Conservation (phyloP, 805 yeast species). For the Candida mattraensis region DNA sequence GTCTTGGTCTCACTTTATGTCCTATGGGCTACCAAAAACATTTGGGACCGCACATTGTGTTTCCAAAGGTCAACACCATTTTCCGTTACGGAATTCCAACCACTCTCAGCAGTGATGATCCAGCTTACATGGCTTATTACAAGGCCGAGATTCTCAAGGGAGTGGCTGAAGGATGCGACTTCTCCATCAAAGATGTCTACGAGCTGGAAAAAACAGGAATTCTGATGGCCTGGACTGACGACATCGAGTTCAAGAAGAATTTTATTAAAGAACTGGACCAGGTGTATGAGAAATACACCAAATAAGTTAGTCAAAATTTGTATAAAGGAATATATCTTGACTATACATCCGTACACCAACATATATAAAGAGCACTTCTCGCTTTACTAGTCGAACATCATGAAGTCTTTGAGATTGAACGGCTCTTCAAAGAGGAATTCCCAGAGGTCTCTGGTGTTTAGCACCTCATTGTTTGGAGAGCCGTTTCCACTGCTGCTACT, state of each 20-base stretch:
- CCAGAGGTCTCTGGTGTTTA: slow-evolving; percentile 13
- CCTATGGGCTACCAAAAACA: slow-evolving; percentile 38
- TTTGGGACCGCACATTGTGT: slow-evolving; percentile 34
- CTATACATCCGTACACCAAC: too few relatives aligned
- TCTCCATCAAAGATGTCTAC: slow-evolving; percentile 17
- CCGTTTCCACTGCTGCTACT: background rate
- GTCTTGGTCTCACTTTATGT: slow-evolving; percentile 41
- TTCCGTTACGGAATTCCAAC: slow-evolving; percentile 39
- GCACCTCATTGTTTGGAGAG: background rate
- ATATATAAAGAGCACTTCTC: too few relatives aligned
- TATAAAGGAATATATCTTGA: too few relatives aligned
- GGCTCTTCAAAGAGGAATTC: slow-evolving; percentile 18
- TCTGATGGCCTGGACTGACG: slow-evolving; percentile 24
- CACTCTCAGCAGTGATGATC: slow-evolving; percentile 40
- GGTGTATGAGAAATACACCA: slow-evolving; percentile 7
- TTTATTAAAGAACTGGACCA: slow-evolving; percentile 17
- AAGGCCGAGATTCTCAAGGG: slow-evolving; percentile 38
- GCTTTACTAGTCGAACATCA: slow-evolving; percentile 12
- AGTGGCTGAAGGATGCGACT: slow-evolving; percentile 14
- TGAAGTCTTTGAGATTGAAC: slow-evolving; percentile 13
- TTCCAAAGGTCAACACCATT: slow-evolving; percentile 42
- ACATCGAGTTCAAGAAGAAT: slow-evolving; percentile 17
- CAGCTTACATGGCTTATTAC: slow-evolving; percentile 44
- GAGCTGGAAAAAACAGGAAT: slow-evolving; percentile 22
- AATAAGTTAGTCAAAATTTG: too few relatives aligned